Base-by-base conservation (phyloP, 2,329 filamentous ascomycete species). In the Talaromyces sp. region DNA sequence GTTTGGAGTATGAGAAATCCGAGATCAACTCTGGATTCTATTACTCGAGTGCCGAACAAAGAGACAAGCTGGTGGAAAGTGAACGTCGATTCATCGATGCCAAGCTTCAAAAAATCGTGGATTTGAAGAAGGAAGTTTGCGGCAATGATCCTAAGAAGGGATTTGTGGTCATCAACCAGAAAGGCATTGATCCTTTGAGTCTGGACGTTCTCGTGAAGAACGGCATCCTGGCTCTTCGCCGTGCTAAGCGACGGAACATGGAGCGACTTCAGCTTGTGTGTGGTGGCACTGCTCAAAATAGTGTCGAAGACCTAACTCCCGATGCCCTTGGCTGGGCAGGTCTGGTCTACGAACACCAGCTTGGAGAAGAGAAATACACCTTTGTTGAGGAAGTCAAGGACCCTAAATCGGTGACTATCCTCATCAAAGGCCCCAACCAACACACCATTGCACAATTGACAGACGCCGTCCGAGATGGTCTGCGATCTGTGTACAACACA, bases 11-110 rank as follows among this genome's bases (percentile, higher is more conserved):
- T 76, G 95, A 99, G 78, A 99, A 99, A 83, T 93, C 93, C 0
- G 95, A 99, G 79, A 96, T 99, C 77, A 99, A 99, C 85, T 97
- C 93, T 46, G 88, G 93, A 56, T 99, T 99, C 83, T 99, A 96
- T 84, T 99, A 99, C 81, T 96, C 90, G 38, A 96, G 88, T 72
- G 95, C 95, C 29, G 93, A 97, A 67, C 95, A 99, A 81, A 86
- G 95, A 67, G 95, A 98, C 71, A 99, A 98, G 83, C 86, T 99
- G 46, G 95, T 99, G 11, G 95, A 98, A 81, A 96, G 91, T 71
- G 95, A 99, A 81, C 89, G 95, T 65, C 86, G 90, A 64, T 97
- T 97, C 69, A 92, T 99, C 52, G 95, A 99, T 70, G 88, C 95
- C 66, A 99, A 98, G 83, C 80, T 99, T 67, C 89, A 92, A 78